A percentile compares a stretch with the other conserved stretches of the same genome.
phyloP scores from a whole-genome alignment of 768 basidiomycete species.

The Boletus subcaerulescens region DNA sequence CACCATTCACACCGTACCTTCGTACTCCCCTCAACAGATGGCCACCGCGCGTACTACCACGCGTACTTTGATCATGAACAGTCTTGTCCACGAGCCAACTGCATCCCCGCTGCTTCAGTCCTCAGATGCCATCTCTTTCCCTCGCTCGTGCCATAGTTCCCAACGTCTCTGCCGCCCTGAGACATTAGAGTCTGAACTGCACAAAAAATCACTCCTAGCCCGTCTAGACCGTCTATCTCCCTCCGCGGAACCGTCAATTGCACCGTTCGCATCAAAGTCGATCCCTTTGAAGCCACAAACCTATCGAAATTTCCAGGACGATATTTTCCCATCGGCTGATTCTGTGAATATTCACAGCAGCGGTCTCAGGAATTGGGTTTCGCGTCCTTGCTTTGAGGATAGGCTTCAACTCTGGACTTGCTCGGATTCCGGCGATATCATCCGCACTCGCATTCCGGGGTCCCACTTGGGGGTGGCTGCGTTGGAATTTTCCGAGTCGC shows the following conservation, averaged over 20 bases:
- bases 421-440: constrained; percentile 36
- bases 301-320: constrained; percentile 35
- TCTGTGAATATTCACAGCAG: constrained; percentile 36
- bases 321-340: constrained; percentile 17
- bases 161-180: constrained; percentile 35
- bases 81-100: constrained; percentile 37
- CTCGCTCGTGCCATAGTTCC: constrained; percentile 52
- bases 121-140: constrained; percentile 40
- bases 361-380: constrained; percentile 66
- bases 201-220: constrained; percentile 50
- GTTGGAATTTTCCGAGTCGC: constrained; percentile 65
- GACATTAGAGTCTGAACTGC: constrained; percentile 44
- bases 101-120: constrained; percentile 50
- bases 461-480: constrained; percentile 60
- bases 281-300: constrained; percentile 26
- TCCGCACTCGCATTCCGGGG: constrained; percentile 42
- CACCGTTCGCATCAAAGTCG: constrained; percentile 39
- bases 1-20: constrained; percentile 7
- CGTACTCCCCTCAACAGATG: constrained; percentile 25
- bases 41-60: constrained; percentile 39
- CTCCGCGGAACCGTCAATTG: constrained; percentile 43
- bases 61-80: constrained; percentile 44
- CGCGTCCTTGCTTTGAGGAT: constrained; percentile 76
- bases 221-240: constrained; percentile 42
- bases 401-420: constrained; percentile 54